Conservation (phyloP, 106 monocot species). For the Dioscorea dumetorum region DNA sequence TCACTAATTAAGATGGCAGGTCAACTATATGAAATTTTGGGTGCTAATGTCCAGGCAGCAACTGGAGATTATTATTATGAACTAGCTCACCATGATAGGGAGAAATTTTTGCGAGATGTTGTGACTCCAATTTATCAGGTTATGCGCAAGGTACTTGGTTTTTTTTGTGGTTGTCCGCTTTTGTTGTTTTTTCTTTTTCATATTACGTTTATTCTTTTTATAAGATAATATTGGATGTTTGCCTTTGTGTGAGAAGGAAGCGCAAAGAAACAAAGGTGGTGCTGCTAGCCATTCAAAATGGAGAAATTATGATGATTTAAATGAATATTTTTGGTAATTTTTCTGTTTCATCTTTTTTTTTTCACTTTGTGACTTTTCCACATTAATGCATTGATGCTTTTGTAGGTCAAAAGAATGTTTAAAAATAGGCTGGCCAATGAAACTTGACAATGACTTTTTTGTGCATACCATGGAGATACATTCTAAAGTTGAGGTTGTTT, state of each 20-base stretch:
- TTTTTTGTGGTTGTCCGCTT: constrained; percentile 1
- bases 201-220: constrained; percentile 3
- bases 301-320: constrained; percentile 99
- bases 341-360: background rate
- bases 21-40: constrained; percentile 48
- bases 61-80: constrained; percentile 51
- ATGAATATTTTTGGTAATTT: constrained; percentile 91
- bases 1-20: constrained; percentile 56
- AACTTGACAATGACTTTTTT: constrained; percentile 52
- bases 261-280: constrained; percentile 55
- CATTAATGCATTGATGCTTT: constrained; percentile 11
- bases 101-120: constrained; percentile 59
- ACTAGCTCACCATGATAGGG: constrained; percentile 40
- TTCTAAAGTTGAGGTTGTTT: constrained; percentile 40
- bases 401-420: constrained; percentile 84
- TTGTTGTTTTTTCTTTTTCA: background rate
- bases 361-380: background rate
- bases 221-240: constrained; percentile 2
- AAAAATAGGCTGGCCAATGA: constrained; percentile 76
- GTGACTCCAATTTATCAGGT: constrained; percentile 82
- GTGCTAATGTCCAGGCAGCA: constrained; percentile 28
- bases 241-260: constrained; percentile 56
- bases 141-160: constrained; percentile 51
- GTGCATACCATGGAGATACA: constrained; percentile 29
- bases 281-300: constrained; percentile 89